Percentiles rank a stretch among this genome's conserved stretches.
Conservation (phyloP, 2,329 filamentous ascomycete genomes). For the Aureobasidium sp. region DNA sequence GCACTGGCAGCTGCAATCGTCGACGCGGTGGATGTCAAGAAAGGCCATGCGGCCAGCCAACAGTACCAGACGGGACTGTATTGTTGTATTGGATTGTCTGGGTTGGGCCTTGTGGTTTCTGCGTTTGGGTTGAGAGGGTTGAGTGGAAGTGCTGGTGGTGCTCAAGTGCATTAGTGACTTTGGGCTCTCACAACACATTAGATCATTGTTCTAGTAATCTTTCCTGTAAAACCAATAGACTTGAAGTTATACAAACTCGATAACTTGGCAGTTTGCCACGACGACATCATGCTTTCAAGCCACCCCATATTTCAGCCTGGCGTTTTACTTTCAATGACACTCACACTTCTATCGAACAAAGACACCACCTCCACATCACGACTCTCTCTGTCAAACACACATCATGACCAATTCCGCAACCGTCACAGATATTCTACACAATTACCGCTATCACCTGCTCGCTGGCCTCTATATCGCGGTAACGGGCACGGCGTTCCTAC, state of each 20-base stretch:
- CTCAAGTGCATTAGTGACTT: not conserved
- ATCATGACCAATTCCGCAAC: not conserved
- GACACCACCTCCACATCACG: not conserved
- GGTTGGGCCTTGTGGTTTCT: constrained; percentile 25
- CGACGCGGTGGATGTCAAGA: constrained; percentile 30
- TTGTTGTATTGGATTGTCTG: constrained; percentile 34
- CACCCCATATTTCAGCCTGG: not conserved
- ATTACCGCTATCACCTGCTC: constrained; percentile 25
- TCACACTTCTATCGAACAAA: not conserved
- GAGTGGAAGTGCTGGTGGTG: not conserved
- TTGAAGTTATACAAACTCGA: too few relatives aligned
- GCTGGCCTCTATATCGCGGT: constrained; percentile 21
- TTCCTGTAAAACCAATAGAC: too few relatives aligned
- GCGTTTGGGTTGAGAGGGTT: not conserved
- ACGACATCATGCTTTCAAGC: not conserved
- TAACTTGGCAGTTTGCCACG: not conserved
- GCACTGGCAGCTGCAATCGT: constrained; percentile 33
- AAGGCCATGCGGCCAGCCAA: constrained; percentile 25
- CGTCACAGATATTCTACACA: not conserved
- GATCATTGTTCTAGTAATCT: too few relatives aligned
- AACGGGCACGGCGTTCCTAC: constrained; percentile 27
- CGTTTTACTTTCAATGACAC: not conserved
- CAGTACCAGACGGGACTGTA: constrained; percentile 35
- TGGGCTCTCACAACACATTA: too few relatives aligned
- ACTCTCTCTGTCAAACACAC: not conserved